Evolutionary conservation across 257 asterid species (phyloP), one percentile per base, ranked within the genome.

Genomic region (Verbena officinalis): DNA sequence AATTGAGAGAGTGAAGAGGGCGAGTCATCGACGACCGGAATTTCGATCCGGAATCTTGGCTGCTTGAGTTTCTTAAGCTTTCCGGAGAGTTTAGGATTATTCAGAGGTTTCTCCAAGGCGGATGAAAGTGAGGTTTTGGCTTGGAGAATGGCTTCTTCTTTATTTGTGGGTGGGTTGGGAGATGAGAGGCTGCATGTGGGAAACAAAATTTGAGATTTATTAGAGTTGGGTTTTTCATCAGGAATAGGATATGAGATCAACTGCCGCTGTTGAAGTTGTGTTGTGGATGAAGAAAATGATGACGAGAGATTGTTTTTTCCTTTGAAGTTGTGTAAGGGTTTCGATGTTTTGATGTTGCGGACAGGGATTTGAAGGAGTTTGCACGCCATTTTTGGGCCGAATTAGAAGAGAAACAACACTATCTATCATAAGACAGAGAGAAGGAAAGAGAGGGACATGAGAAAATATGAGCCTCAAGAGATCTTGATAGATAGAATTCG

Each of bases 121-220:
- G 88, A 79, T 7, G 71, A 82, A 39, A 92, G 88, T 13, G 94
- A 77, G 44, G 80, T 72, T 82, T 82, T 92, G 58, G 93, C 96
- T 82, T 92, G 96, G 40, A 83, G 78, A 67, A 89, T 79, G 49
- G 97, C 95, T 80, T 87, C 98, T 64, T 87, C 96, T 70, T 74
- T 92, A 7, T 89, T 74, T 57, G 79, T 52, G 22, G 97, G 97
- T 46, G 98, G 96, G 34, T 73, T 81, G 38, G 96, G 79, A 67
- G 90, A 72, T 73, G 90, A 78, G 24, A 71, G 53, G 11, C 80
- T 61, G 73, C 86, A 87, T 27, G 62, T 71, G 0, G 81, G 76
- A 15, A 44, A 59, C 12, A 69, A 51, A 5, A 53, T 34, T 59
- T 2, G 66, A 22, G 61, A 55, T 64, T 74, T 65, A 60, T 70